Conservation (phyloP, 2,329 filamentous ascomycete species). For the Paramyrothecium sp. region DNA sequence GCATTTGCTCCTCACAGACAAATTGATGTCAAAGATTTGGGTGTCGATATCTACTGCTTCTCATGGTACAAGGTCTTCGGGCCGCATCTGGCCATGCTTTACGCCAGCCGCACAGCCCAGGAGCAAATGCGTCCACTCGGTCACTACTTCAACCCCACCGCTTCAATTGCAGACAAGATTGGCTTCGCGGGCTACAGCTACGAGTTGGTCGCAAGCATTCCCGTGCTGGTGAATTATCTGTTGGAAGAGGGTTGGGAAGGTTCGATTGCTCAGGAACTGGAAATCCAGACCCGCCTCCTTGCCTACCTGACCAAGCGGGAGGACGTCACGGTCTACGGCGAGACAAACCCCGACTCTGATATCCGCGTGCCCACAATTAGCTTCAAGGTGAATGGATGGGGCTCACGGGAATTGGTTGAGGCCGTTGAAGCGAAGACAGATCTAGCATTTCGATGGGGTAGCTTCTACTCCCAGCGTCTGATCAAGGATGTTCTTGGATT, state of each 20-base stretch:
- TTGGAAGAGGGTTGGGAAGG: constrained; percentile 43
- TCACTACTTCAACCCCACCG: constrained; percentile 66
- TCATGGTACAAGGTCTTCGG: constrained; percentile 84
- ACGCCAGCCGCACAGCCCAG: constrained; percentile 58
- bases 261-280: constrained; percentile 58
- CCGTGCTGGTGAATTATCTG: constrained; percentile 61
- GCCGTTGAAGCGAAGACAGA: constrained; percentile 56
- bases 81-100: constrained; percentile 71
- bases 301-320: constrained; percentile 52
- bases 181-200: constrained; percentile 69
- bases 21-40: constrained; percentile 66
- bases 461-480: constrained; percentile 67
- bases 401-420: constrained; percentile 58
- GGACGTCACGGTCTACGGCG: constrained; percentile 59
- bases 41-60: constrained; percentile 75
- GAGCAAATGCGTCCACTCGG: constrained; percentile 52
- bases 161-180: constrained; percentile 64
- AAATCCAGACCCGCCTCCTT: constrained; percentile 57
- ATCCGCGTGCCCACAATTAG: constrained; percentile 65
- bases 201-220: constrained; percentile 60
- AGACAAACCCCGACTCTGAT: constrained; percentile 41
- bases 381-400: constrained; percentile 59
- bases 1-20: constrained; percentile 72
- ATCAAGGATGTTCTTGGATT: constrained; percentile 58
- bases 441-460: constrained; percentile 65